Base-by-base conservation (phyloP, 1,284 basidiomycete species). In the Clitocybe nebularis region DNA sequence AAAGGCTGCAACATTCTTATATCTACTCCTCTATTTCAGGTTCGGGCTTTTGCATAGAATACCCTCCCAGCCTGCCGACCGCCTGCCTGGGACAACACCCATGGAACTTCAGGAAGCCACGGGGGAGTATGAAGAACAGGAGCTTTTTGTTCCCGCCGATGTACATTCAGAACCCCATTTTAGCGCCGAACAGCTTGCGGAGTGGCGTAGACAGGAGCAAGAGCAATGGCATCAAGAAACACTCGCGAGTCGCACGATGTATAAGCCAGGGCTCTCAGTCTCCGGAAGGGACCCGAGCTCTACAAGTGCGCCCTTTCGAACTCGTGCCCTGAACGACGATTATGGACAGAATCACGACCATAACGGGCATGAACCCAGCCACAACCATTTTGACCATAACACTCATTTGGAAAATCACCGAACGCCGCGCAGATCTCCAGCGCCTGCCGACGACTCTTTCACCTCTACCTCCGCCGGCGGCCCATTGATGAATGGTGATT, bases 31-130 rank as follows among this genome's bases (percentile, higher is more conserved):
- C 36, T 13, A 46, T 24, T 17, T 14, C 48, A 84, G 86, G 4
- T 89, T 83, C 57, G 85, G 93, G 2, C 75, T 95, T 16, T 68
- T 97, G 13, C 93, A 97, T 63, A 82, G 93, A 41, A 94, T 96
- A 57, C 93, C 93, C 1, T 72, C 81, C 21, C 72, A 81, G 36
- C 69, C 77, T 5, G 62, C 67, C 22, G 75, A 79, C 48, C 73
- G 71, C 32, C 58, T 72, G 34, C 73, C 77, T 14, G 77, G 77
- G 17, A 66, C 73, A 30, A 65, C 69, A 10, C 79, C 81, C 8
- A 63, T 68, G 16, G 79, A 79, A 54, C 63, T 82, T 5, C 67
- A 64, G 22, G 74, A 71, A 45, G 48, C 61, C 23, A 57, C 57
- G 14, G 65, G 71, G 30, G 77, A 76, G 44, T 75, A 71, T 48